A percentile compares a stretch with the other conserved stretches of the same genome.
phyloP scores from a whole-genome alignment of 345 rosid genomes.

The Populus alba region DNA sequence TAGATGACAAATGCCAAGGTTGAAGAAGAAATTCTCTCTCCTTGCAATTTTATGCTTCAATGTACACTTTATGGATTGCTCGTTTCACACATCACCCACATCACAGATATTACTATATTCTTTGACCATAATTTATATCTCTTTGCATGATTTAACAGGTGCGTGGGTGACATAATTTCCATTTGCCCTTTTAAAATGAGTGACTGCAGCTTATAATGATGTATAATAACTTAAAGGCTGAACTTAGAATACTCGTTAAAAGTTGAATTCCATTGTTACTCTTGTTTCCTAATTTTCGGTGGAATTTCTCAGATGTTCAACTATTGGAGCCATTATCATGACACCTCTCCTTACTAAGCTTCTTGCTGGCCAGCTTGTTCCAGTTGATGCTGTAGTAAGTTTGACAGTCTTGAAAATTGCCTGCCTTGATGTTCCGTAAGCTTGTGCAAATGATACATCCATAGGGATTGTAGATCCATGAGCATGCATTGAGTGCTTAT shows the following conservation, averaged over 20 bases:
- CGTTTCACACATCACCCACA: background rate
- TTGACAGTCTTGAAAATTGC: constrained; percentile 4
- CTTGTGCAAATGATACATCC: background rate
- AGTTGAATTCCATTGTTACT: background rate
- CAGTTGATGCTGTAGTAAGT: constrained; percentile 91
- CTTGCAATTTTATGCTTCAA: background rate
- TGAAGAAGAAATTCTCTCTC: background rate
- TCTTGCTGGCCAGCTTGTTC: constrained; percentile 99
- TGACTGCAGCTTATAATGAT: background rate
- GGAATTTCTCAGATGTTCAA: constrained; percentile 67
- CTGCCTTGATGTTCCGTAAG: background rate
- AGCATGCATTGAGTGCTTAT: background rate
- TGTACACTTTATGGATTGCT: background rate
- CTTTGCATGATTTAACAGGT: background rate
- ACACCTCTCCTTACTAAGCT: constrained; percentile 97
- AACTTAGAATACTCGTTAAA: background rate
- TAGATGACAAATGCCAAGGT: background rate
- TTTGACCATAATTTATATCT: background rate
- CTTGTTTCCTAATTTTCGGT: constrained; percentile 13
- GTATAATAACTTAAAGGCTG: no score
- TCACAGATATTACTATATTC: background rate
- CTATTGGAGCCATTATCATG: constrained; percentile 94
- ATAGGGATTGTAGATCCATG: background rate
- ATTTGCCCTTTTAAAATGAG: background rate
- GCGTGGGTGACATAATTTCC: background rate